Base-by-base conservation (phyloP, 805 yeast genomes). In the Millerozyma miso region DNA sequence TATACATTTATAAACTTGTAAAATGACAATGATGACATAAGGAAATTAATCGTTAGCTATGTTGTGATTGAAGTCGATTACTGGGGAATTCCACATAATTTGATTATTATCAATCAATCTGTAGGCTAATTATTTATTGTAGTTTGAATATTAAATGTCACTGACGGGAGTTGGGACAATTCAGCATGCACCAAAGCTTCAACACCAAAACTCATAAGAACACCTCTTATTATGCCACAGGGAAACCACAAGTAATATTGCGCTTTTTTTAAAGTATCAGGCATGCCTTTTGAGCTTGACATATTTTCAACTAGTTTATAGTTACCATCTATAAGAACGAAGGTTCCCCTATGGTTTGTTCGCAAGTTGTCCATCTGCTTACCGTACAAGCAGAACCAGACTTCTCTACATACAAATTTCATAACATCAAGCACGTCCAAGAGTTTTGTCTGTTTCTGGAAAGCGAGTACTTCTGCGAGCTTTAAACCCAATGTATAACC, bases 341-440 rank as follows among this genome's bases (percentile, higher is more conserved):
- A 87, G 0, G 90, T 85, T 4, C 93, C 86, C 32, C 95, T 67
- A 60, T 93, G 97, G 58, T 93, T 93, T 1, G 99, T 93, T 47
- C 95, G 77, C 45, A 93, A 71, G 52, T 88, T 89, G 59, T 90
- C 97, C 71, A 93, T 87, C 59, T 86, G 97, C 62, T 89, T 91
- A 32, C 81, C 79, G 63, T 80, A 88, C 20, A 91, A 58, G 41
- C 76, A 65, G 52, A 78, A 81, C 98, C 98, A 93, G 20, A 90
- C 84, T 52, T 90, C 97, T 37, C 95, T 76, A 59, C 98, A 90
- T 4, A 93, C 78, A 59, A 88, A 89, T 63, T 91, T 91, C 88
- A 93, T 87, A 33, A 91, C 76, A 50, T 87, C 90, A 32, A 91
- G 63, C 10, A 85, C 73, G 47, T 86, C 90, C 16, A 68, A 71